phyloP scores from a whole-genome alignment of 345 rosid genomes.

The Gossypium thurberi region DNA sequence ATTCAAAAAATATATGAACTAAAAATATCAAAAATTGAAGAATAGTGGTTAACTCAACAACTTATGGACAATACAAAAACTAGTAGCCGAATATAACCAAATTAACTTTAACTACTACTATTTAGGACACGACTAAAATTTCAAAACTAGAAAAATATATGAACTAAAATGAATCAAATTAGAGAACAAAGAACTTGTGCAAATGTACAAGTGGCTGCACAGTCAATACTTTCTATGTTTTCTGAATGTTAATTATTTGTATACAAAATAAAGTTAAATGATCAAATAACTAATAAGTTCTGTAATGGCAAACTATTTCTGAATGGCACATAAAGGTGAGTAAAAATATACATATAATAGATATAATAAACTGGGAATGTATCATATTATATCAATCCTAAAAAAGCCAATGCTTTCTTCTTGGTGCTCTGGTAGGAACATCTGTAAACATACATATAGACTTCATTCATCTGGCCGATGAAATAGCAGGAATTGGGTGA shows the following conservation, averaged over 20 bases:
- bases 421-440: slow-evolving; percentile 61
- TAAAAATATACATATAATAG: not conserved
- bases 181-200: no score
- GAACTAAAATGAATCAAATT: no score
- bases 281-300: not conserved
- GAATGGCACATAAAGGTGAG: not conserved
- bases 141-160: no score
- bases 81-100: no score
- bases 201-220: not conserved
- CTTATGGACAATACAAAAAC: no score
- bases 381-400: slow-evolving; percentile 10
- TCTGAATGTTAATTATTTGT: not conserved
- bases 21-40: no score
- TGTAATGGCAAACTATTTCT: not conserved
- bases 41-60: no score
- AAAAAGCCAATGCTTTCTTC: slow-evolving; percentile 79
- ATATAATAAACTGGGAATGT: not conserved
- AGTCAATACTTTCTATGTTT: not conserved
- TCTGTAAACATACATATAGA: slow-evolving; percentile 36
- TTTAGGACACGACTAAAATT: no score
- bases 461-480: slow-evolving; percentile 2
- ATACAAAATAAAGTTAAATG: not conserved
- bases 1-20: no score
- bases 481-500: not conserved
- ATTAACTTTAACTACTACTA: no score